These are phyloP conservation scores for Arthrinium puccinioides DNA, from an alignment of 2,329 filamentous ascomycete genomes.

Conservation along the genomic window DNA sequence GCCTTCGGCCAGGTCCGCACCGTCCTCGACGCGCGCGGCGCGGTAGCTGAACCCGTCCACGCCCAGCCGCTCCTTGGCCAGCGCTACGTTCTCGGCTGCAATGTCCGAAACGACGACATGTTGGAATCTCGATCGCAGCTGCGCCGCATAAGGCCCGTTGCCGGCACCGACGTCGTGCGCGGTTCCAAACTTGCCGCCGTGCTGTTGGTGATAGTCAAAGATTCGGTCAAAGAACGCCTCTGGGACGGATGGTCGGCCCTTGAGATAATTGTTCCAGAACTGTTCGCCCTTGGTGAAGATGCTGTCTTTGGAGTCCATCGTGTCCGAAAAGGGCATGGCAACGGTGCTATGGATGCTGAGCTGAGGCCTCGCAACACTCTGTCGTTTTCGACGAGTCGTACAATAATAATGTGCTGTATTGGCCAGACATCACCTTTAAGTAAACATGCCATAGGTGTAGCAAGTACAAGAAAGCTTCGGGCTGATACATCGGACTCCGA, in stretches of 20 bases:
- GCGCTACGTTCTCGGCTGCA: constrained; percentile 9
- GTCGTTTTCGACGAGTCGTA: no score
- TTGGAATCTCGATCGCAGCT: constrained; percentile 10
- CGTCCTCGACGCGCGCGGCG: constrained; percentile 10
- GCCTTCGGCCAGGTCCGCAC: constrained; percentile 7
- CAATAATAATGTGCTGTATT: no score
- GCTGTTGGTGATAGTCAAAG: constrained; percentile 14
- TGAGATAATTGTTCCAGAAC: constrained; percentile 18
- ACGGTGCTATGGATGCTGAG: no score
- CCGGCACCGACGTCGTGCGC: constrained; percentile 17
- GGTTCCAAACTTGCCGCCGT: constrained; percentile 8
- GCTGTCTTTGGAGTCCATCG: no score
- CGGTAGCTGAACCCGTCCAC: constrained; percentile 9
- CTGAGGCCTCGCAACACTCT: no score
- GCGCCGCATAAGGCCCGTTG: constrained; percentile 10
- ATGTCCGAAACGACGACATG: constrained; percentile 18
- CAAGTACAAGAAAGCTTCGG: no score
- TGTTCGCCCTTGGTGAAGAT: constrained; percentile 8
- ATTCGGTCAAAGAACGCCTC: constrained; percentile 14
- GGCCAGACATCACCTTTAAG: no score
- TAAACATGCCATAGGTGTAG: no score
- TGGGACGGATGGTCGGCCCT: constrained; percentile 12
- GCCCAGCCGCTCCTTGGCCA: constrained; percentile 10
- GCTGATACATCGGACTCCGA: no score
- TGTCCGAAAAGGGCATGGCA: no score